Base-by-base conservation (phyloP, 768 basidiomycete genomes). In the Glaciozyma antarctica region DNA sequence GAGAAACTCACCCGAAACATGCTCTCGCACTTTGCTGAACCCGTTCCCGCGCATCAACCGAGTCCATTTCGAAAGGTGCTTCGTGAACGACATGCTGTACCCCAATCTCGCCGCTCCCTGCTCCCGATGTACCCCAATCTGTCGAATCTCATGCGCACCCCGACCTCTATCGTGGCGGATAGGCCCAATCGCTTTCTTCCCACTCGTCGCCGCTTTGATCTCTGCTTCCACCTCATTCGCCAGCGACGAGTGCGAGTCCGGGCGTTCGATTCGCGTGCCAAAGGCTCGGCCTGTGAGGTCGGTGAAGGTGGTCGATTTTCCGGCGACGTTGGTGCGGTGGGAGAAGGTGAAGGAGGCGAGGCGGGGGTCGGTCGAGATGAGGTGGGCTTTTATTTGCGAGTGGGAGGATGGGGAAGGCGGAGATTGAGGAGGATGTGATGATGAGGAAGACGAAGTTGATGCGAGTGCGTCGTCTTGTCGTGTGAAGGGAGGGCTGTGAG, bases 51-150 rank as follows among this genome's bases (percentile, higher is more conserved):
- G n/a, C 56, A 57, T 57, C 13, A 57, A 13, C 3, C 12, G 6
- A 22, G 43, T 43, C 56, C 56, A 57, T 15, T 44, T 57, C 22
- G 38, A 7, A n/a, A 44, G 24, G n/a, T 22, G n/a, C 5, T 17
- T 7, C 21, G 22, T 26, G 15, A 57, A 57, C n/a, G 56, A 41
- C 24, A 4, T 5, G 12, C 26, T 28, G 26, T 57, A 57, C 3
- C 41, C 56, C 3, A 44, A 24, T 21, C 43, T 17, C 15, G 28
- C 49, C 12, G 38, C n/a, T 26, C 56, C 56, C 6, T 44, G 41
- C 19, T 57, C 56, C 26, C 56, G 56, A 17, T 43, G 41, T 13
- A 57, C 56, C 24, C 56, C 56, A 30, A 57, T 57, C 41, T 57
- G 56, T 6, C 56, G 41, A 26, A 57, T 41, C 41, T 57, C 24